Evolutionary conservation across 306 rosid genomes (phyloP).

Genomic region (Trifolium dubium): DNA sequence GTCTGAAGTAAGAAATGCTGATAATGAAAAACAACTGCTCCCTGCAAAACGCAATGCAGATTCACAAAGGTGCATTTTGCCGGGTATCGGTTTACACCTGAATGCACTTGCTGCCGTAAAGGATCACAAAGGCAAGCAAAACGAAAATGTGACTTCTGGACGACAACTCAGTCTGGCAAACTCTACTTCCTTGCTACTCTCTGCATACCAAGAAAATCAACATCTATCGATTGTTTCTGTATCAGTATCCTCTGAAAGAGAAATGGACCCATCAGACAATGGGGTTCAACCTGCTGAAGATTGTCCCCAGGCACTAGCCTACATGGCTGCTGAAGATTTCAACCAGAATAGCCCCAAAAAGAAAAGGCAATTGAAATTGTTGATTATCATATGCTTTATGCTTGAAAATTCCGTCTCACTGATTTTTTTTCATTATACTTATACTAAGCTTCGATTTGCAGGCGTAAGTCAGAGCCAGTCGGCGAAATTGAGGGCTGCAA

Average conservation of each 20-base stretch:
- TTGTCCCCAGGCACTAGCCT: conserved; percentile 54
- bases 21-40: conserved; percentile 52
- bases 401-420: not conserved
- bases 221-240: conserved; percentile 45
- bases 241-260: conserved; percentile 56
- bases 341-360: conserved; percentile 75
- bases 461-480: conserved; percentile 68
- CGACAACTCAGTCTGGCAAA: conserved; percentile 48
- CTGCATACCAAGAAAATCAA: conserved; percentile 54
- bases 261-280: conserved; percentile 48
- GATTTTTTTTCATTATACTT: conserved; percentile 39
- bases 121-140: conserved; percentile 50
- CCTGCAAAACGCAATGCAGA: conserved; percentile 51
- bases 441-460: conserved; percentile 53
- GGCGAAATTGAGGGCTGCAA: conserved; percentile 81
- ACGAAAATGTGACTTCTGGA: conserved; percentile 54
- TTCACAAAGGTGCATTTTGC: conserved; percentile 57
- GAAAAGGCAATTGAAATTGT: conserved; percentile 62
- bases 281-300: conserved; percentile 66
- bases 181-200: conserved; percentile 53
- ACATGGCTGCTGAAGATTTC: conserved; percentile 63
- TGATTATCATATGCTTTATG: conserved; percentile 22
- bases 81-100: conserved; percentile 81
- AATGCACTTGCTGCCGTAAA: conserved; percentile 77
- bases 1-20: conserved; percentile 49